phyloP scores from a whole-genome alignment of 2,329 filamentous ascomycete genomes.

The Aspergillus caelatus region DNA sequence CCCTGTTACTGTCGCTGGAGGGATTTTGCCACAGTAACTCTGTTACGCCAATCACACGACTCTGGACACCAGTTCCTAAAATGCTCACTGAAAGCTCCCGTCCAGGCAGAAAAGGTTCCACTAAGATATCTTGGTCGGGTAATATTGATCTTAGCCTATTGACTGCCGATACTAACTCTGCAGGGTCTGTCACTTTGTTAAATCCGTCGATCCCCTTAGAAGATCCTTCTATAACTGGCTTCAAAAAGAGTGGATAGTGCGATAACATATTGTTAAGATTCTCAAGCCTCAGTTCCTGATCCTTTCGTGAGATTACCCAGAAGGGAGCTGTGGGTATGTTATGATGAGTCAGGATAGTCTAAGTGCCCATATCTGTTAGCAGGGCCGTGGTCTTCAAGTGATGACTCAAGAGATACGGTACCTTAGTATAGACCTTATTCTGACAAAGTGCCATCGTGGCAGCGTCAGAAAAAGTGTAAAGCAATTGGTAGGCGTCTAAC shows the following conservation, averaged over 20 bases:
- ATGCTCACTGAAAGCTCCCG: neutral
- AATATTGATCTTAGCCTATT: neutral
- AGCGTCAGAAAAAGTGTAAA: constrained; percentile 24
- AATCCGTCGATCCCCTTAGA: constrained; percentile 20
- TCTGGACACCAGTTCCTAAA: neutral
- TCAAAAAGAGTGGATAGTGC: constrained; percentile 21
- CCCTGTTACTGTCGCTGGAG: too few species aligned
- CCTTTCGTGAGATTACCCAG: too few species aligned
- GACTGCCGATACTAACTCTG: neutral
- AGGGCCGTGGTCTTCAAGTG: too few species aligned
- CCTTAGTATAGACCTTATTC: constrained; percentile 14
- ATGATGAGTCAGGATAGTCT: too few species aligned
- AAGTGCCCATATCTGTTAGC: too few species aligned
- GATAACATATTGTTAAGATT: too few species aligned
- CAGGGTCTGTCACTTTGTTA: constrained; percentile 3
- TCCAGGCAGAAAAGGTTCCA: neutral
- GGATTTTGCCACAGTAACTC: neutral
- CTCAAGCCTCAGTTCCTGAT: too few species aligned
- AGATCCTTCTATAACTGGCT: constrained; percentile 16
- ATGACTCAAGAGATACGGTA: too few species aligned
- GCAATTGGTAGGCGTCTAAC: constrained; percentile 27
- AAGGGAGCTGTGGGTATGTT: too few species aligned
- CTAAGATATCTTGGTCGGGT: neutral
- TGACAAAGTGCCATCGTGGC: constrained; percentile 22
- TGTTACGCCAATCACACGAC: neutral